phyloP scores from a whole-genome alignment of 2,329 filamentous ascomycete genomes.

The Neofusicoccum cordaticola region DNA sequence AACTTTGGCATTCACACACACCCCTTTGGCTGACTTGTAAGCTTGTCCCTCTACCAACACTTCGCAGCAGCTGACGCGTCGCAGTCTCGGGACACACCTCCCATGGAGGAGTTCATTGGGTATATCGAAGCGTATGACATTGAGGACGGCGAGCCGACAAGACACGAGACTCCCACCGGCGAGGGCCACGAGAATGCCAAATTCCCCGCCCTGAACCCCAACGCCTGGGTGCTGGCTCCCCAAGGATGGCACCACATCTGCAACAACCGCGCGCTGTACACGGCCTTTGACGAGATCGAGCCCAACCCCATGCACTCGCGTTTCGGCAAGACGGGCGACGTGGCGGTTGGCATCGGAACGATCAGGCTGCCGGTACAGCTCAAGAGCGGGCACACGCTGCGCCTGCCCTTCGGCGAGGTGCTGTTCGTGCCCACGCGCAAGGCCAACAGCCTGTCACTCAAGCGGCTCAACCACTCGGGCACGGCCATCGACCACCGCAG shows the following conservation, averaged over 20 bases:
- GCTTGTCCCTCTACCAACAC: no score
- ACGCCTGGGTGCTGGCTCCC: slow-evolving; percentile 4
- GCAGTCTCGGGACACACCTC: neutral
- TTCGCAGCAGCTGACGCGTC: neutral
- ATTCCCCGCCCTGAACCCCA: slow-evolving; percentile 1
- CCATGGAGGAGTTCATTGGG: slow-evolving; percentile 13
- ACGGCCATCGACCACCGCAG: slow-evolving; percentile 8
- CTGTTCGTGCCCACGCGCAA: slow-evolving; percentile 6
- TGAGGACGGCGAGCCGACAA: neutral
- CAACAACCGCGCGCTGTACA: slow-evolving; percentile 7
- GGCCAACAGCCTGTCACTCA: slow-evolving; percentile 9
- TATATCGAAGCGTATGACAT: slow-evolving; percentile 11
- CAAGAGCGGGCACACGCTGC: neutral
- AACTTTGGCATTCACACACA: neutral
- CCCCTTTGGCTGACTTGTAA: neutral
- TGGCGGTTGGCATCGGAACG: neutral
- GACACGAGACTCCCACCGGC: neutral
- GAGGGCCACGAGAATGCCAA: slow-evolving; percentile 3
- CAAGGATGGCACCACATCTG: slow-evolving; percentile 15
- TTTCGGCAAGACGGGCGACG: slow-evolving; percentile 2
- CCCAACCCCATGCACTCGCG: neutral
- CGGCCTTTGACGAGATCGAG: neutral
- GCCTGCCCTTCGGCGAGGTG: slow-evolving; percentile 6
- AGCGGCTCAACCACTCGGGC: slow-evolving; percentile 6
- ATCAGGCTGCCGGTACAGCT: neutral